Percentiles rank a stretch among this genome's conserved stretches.
These are phyloP conservation scores for Pezicula carpinea DNA, from an alignment of 2,329 filamentous ascomycete species.

Conservation along the genomic window DNA sequence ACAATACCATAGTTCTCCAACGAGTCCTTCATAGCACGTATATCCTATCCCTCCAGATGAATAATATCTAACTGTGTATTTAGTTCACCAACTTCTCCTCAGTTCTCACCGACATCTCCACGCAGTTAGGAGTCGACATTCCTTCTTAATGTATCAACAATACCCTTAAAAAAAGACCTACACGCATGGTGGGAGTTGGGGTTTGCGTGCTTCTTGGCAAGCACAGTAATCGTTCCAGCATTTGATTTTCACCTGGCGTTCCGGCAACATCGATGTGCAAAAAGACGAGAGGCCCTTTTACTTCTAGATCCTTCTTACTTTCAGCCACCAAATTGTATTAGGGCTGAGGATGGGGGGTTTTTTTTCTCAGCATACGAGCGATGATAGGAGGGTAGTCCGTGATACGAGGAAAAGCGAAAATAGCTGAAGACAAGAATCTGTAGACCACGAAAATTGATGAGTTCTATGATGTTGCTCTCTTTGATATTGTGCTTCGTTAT, in stretches of 20 bases:
- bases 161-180: slow-evolving; percentile 13
- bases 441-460: too few relatives aligned
- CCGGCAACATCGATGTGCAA: not conserved
- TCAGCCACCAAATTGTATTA: slow-evolving; percentile 2
- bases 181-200: slow-evolving; percentile 2
- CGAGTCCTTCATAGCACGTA: slow-evolving; percentile 21
- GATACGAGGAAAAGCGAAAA: too few relatives aligned
- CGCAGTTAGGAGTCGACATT: slow-evolving; percentile 13
- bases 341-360: not conserved
- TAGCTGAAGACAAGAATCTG: too few relatives aligned
- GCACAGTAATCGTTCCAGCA: slow-evolving; percentile 1
- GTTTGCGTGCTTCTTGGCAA: not conserved
- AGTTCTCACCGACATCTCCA: slow-evolving; percentile 17
- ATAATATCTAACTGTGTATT: slow-evolving; percentile 5
- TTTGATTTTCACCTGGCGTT: not conserved
- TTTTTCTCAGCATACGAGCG: slow-evolving; percentile 1
- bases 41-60: not conserved
- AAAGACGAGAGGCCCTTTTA: not conserved
- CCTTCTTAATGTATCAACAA: slow-evolving; percentile 25
- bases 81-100: slow-evolving; percentile 1
- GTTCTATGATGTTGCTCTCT: too few relatives aligned
- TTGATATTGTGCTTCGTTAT: too few relatives aligned
- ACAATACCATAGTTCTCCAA: slow-evolving; percentile 15
- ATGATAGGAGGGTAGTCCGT: not conserved
- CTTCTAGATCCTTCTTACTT: not conserved